Percentiles rank a stretch among this genome's conserved stretches.
These are phyloP conservation scores for Hemisphaericaspora lyxosophila DNA, from an alignment of 1,139 yeast genomes.

Conservation along the genomic window DNA sequence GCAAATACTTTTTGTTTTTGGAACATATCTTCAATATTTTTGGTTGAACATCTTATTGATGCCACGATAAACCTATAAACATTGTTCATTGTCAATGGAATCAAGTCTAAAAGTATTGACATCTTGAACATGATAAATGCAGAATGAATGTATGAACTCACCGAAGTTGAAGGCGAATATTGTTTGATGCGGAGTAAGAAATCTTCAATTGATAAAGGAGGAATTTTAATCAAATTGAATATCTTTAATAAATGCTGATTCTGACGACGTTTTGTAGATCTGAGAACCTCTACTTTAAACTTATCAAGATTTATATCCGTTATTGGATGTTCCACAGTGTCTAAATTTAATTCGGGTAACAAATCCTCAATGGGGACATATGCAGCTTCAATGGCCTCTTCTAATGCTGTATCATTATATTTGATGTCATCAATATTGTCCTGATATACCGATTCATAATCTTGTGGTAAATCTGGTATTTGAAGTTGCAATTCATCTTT, in stretches of 20 bases:
- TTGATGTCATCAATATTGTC: constrained; percentile 12
- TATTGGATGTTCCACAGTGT: constrained; percentile 17
- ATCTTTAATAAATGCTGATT: constrained; percentile 34
- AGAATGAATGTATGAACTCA: constrained; percentile 42
- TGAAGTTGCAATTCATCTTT: constrained; percentile 5
- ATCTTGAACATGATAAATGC: constrained; percentile 41
- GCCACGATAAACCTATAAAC: constrained; percentile 43
- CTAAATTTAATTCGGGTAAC: constrained; percentile 17
- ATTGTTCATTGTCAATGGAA: constrained; percentile 34
- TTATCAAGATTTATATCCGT: constrained; percentile 18
- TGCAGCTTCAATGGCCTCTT: constrained; percentile 12
- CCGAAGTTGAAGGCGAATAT: constrained; percentile 43
- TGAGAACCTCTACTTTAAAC: constrained; percentile 21
- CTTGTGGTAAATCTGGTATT: constrained; percentile 4
- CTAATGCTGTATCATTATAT: constrained; percentile 9
- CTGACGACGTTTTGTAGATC: constrained; percentile 21
- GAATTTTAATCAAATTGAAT: constrained; percentile 38
- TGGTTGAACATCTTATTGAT: constrained; percentile 46
- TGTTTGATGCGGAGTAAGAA: constrained; percentile 41
- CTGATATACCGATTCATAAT: constrained; percentile 8
- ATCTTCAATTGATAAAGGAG: constrained; percentile 36
- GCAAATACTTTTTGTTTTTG: constrained; percentile 46
- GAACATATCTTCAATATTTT: constrained; percentile 43
- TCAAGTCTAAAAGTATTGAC: constrained; percentile 32
- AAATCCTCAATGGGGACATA: constrained; percentile 29